Evolutionary conservation across 2,329 filamentous ascomycete species (phyloP), one percentile per base, ranked within the genome.

Genomic region (Botrytis squamosa): DNA sequence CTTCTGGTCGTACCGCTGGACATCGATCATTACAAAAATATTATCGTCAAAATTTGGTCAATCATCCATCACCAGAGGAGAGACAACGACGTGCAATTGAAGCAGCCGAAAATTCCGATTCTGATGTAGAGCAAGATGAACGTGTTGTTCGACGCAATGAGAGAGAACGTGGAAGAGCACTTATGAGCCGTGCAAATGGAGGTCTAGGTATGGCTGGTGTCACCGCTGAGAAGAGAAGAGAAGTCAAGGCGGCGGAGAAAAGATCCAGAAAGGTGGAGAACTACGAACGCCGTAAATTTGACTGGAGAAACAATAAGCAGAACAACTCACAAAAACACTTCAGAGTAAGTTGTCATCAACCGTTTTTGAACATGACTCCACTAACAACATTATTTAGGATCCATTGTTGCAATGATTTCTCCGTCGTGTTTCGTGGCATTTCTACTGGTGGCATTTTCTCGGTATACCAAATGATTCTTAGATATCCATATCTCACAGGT

Each of bases 41-140:
- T 84, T 99, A 91, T 85, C 91, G 93, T 74, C 96, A 99, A 84
- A 98, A 98, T 83, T 86, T 99, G 62, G 90, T 92, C 83, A 93
- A 90, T 82, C 92, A 97, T 82, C 94, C 94, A 2, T 91, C 92
- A 3, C 85, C 90, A 0, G 92, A 92, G 74, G 94, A 97, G 83
- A 91, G 93, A 71, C 88, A 91, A 77, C 90, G 89, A 78, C 85
- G 91, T 74, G 87, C 89, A 8, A 88, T 93, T 74, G 88, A 91
- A 75, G 83, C 83, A 29, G 83, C 82, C 70, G 82, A 83, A 72
- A 84, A 85, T 36, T 83, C 85, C 60, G 85, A 86, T 69, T 85
- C 84, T 10, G 83, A 86, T 33, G 83, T 85, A 55, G 83, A 85
- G 65, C 80, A 76, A 64, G 78, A 79, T 68, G 65, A 80, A n/a